Percentiles rank a stretch among this genome's conserved stretches.
These are phyloP conservation scores for Microdochium bolleyi DNA, from an alignment of 2,329 filamentous ascomycete genomes.

Conservation along the genomic window DNA sequence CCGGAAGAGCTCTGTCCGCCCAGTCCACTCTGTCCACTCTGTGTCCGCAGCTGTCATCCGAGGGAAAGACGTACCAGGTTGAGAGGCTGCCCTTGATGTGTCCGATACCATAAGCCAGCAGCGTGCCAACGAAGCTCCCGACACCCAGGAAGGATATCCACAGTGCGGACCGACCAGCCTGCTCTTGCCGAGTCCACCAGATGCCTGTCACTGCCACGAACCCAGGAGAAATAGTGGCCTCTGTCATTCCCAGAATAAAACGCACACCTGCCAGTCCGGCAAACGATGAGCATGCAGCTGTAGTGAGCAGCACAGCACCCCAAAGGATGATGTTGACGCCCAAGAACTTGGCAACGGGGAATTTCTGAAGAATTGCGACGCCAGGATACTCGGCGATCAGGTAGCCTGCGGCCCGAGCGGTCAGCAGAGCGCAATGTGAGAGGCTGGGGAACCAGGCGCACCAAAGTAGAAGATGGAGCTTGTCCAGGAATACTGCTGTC, in stretches of 20 bases:
- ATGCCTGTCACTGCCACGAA: slow-evolving; percentile 14
- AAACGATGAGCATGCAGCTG: slow-evolving; percentile 11
- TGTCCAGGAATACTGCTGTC: slow-evolving; percentile 14
- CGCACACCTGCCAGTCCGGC: slow-evolving; percentile 9
- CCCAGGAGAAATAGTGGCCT: slow-evolving; percentile 12
- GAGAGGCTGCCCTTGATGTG: slow-evolving; percentile 9
- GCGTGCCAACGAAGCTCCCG: slow-evolving; percentile 11
- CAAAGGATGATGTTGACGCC: slow-evolving; percentile 28
- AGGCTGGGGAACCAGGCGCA: background rate
- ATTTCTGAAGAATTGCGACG: slow-evolving; percentile 19
- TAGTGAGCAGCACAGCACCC: slow-evolving; percentile 23
- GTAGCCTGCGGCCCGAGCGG: slow-evolving; percentile 12
- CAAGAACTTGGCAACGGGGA: slow-evolving; percentile 25
- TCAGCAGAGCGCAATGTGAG: background rate
- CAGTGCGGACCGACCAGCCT: slow-evolving; percentile 11
- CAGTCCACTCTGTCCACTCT: background rate
- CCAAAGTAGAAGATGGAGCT: slow-evolving; percentile 16
- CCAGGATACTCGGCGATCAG: slow-evolving; percentile 34
- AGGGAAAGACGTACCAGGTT: slow-evolving; percentile 6
- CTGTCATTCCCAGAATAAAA: slow-evolving; percentile 11
- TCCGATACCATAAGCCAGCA: slow-evolving; percentile 10
- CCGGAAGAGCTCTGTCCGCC: background rate
- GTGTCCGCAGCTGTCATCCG: background rate
- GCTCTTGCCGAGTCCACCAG: slow-evolving; percentile 15
- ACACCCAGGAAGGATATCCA: slow-evolving; percentile 13